Conservation (phyloP, 2,329 filamentous ascomycete species). For the Diaporthe helianthi region DNA sequence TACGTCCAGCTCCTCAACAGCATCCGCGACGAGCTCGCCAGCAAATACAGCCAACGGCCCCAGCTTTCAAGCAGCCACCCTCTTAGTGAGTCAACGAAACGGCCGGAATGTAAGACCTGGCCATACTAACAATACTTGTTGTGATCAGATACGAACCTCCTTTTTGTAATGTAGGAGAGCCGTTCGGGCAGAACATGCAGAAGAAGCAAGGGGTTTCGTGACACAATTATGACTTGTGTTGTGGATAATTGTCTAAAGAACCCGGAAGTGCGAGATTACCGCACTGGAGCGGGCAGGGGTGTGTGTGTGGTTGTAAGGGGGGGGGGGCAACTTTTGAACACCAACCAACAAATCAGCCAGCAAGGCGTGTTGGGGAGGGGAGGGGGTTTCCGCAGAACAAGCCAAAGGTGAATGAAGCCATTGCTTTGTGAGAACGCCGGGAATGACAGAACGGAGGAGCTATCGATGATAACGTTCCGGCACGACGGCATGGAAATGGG, state of each 20-base stretch:
- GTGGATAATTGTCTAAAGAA: conserved; percentile 6
- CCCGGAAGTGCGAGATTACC: not conserved
- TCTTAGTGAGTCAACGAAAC: conserved; percentile 69
- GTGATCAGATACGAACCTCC: conserved; percentile 63
- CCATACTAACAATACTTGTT: not conserved
- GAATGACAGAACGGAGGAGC: not conserved
- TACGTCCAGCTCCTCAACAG: conserved; percentile 97
- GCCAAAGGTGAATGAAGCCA: not conserved
- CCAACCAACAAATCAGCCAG: not conserved
- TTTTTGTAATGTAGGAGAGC: conserved; percentile 65
- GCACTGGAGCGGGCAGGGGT: not conserved
- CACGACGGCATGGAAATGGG: conserved; percentile 16
- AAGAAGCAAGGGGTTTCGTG: not conserved
- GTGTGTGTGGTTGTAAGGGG: not conserved
- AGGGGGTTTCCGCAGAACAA: not conserved
- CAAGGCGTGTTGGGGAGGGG: not conserved
- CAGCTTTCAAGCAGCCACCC: conserved; percentile 98
- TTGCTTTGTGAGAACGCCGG: not conserved
- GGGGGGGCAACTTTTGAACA: not conserved
- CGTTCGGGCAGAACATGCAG: not conserved
- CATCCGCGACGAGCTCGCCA: conserved; percentile 88
- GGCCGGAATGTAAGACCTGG: not conserved
- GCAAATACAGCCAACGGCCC: conserved; percentile 92
- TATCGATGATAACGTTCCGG: not conserved
- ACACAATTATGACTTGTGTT: not conserved